Evolutionary conservation across 345 rosid genomes (phyloP).

Genomic region (Eucalyptus marginata): DNA sequence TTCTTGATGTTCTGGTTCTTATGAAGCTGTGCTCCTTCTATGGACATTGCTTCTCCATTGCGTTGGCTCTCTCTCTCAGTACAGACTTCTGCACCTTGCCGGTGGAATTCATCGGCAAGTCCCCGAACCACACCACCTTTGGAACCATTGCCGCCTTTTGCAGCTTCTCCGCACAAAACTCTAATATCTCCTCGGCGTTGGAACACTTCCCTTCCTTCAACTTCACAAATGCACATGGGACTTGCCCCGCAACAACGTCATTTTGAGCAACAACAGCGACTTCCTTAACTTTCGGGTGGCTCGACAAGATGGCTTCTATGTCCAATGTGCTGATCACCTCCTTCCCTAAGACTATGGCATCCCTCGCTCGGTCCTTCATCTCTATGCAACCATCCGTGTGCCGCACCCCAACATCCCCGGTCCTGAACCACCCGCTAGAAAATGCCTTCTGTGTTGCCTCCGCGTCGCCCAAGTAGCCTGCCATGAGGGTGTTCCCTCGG

Average conservation of each 20-base stretch:
- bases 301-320: conserved; percentile 23
- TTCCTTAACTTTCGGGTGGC: conserved; percentile 24
- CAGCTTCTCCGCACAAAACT: conserved; percentile 12
- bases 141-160: conserved; percentile 25
- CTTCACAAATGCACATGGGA: conserved; percentile 37
- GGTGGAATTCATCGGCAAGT: conserved; percentile 29
- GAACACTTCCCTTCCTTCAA: conserved; percentile 16
- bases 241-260: neutral
- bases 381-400: conserved; percentile 33
- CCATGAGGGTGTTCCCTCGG: conserved; percentile 39
- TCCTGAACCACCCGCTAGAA: conserved; percentile 47
- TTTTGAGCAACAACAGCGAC: conserved; percentile 24
- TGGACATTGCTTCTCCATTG: neutral
- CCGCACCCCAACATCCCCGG: conserved; percentile 44
- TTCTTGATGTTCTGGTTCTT: neutral
- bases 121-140: conserved; percentile 15
- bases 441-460: conserved; percentile 36
- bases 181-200: conserved; percentile 11
- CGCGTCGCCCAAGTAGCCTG: conserved; percentile 37
- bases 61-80: conserved; percentile 23
- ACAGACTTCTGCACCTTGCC: conserved; percentile 40
- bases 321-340: conserved; percentile 26
- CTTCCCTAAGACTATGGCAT: conserved; percentile 3
- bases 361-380: conserved; percentile 52
- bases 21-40: neutral